A percentile compares a stretch with the other conserved stretches of the same genome.
Conservation (phyloP, 257 asterid species). For the Eucommia ulmoides region DNA sequence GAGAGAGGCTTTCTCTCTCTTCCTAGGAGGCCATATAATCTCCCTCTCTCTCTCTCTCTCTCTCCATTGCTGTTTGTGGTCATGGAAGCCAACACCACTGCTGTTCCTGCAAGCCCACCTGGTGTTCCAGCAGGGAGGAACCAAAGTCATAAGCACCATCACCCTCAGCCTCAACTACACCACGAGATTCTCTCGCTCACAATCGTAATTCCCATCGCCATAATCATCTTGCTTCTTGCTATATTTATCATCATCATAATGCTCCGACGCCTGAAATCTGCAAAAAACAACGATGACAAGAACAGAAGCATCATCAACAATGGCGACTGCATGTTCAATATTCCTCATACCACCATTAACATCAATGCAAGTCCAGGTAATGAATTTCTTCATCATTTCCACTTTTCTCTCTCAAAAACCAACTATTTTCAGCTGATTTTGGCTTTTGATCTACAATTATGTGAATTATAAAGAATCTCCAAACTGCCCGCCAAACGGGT, state of each 20-base stretch:
- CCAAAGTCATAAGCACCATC: conserved; percentile 8
- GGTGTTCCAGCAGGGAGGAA: too few species aligned
- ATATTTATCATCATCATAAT: conserved; percentile 30
- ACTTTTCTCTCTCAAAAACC: too few species aligned
- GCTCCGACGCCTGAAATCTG: conserved; percentile 46
- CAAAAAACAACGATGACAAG: conserved; percentile 13
- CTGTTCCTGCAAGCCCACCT: too few species aligned
- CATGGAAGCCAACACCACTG: conserved; percentile 25
- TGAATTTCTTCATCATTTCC: background rate
- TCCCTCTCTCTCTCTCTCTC: background rate
- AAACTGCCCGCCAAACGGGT: too few species aligned
- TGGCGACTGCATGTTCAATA: conserved; percentile 39
- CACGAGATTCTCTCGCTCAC: conserved; percentile 31
- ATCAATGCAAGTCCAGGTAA: conserved; percentile 47
- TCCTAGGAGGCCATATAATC: conserved; percentile 4
- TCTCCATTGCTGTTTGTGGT: conserved; percentile 1
- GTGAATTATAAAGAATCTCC: too few species aligned
- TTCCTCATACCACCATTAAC: conserved; percentile 44
- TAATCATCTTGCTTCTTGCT: conserved; percentile 40
- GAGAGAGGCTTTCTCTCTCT: conserved; percentile 4
- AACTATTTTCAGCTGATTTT: too few species aligned
- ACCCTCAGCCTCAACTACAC: conserved; percentile 11
- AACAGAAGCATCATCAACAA: conserved; percentile 20
- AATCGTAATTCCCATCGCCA: conserved; percentile 40
- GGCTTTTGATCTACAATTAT: too few species aligned